Evolutionary conservation across 2,329 filamentous ascomycete species (phyloP).

Genomic region (Fusarium sp.): DNA sequence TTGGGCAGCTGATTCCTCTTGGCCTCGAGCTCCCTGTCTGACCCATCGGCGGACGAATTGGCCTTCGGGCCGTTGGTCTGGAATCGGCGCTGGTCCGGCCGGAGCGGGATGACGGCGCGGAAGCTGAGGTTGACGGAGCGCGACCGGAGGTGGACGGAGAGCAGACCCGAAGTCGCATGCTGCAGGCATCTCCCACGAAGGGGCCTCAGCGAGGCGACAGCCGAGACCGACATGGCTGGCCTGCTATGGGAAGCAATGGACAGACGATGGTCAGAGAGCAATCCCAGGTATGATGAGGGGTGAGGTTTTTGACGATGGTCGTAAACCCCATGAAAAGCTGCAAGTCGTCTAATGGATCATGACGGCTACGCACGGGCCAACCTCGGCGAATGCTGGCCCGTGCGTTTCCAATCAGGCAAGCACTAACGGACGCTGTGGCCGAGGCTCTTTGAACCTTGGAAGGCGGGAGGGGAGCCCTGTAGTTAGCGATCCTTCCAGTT

Average conservation of each 20-base stretch:
- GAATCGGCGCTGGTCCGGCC: slow-evolving; percentile 43
- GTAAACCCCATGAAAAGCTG: slow-evolving; percentile 27
- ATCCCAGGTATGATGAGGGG: background rate
- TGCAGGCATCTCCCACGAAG: slow-evolving; percentile 46
- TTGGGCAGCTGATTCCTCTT: slow-evolving; percentile 41
- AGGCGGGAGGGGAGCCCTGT: background rate
- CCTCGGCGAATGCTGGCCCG: slow-evolving; percentile 32
- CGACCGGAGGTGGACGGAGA: slow-evolving; percentile 49
- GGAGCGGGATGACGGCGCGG: slow-evolving; percentile 46
- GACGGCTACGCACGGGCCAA: slow-evolving; percentile 36
- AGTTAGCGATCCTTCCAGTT: background rate
- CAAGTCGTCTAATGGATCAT: slow-evolving; percentile 17
- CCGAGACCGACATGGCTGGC: slow-evolving; percentile 49
- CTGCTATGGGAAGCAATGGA: slow-evolving; percentile 6
- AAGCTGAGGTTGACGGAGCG: slow-evolving; percentile 44
- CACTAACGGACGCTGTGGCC: slow-evolving; percentile 5
- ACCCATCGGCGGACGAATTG: slow-evolving; percentile 17
- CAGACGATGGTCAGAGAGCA: slow-evolving; percentile 2
- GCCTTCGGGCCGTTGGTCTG: slow-evolving; percentile 40
- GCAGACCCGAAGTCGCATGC: slow-evolving; percentile 44
- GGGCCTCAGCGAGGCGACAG: slow-evolving; percentile 50
- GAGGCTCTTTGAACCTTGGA: slow-evolving; percentile 8
- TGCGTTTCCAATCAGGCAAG: slow-evolving; percentile 26
- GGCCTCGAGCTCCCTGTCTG: slow-evolving; percentile 24
- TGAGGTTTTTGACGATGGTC: slow-evolving; percentile 12